These are phyloP conservation scores for Medicago arabica DNA, from an alignment of 306 rosid species.

Conservation along the genomic window DNA sequence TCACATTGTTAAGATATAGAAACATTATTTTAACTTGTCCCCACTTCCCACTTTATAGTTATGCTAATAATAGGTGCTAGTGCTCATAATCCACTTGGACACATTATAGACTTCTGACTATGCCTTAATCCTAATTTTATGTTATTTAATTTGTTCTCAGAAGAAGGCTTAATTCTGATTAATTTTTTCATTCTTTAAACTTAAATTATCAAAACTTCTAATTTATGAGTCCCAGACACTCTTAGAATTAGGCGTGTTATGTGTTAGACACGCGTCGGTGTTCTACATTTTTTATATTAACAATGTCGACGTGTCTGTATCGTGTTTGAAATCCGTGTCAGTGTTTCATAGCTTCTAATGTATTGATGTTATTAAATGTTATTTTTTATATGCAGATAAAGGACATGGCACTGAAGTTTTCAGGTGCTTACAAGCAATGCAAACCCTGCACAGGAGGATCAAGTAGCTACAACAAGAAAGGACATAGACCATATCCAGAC, in stretches of 20 bases:
- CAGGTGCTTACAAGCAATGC: constrained; percentile 84
- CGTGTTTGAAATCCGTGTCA: background rate
- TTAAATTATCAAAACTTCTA: background rate
- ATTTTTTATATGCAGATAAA: constrained; percentile 65
- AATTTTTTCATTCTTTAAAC: background rate
- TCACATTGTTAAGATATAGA: constrained; percentile 18
- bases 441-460: constrained; percentile 77
- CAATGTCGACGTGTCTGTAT: too few species aligned
- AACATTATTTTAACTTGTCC: constrained; percentile 33
- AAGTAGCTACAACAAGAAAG: constrained; percentile 72
- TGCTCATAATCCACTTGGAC: constrained; percentile 34
- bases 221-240: too few species aligned
- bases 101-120: constrained; percentile 5
- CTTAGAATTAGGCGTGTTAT: too few species aligned
- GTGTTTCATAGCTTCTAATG: background rate
- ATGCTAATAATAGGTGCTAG: background rate
- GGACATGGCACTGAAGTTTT: constrained; percentile 87
- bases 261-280: too few species aligned
- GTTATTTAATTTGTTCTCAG: background rate
- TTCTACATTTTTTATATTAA: background rate
- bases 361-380: background rate
- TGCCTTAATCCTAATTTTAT: constrained; percentile 26
- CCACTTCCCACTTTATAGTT: constrained; percentile 9
- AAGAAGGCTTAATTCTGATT: constrained; percentile 13
- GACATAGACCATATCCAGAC: constrained; percentile 83